A percentile compares a stretch with the other conserved stretches of the same genome.
Evolutionary conservation across 2,329 filamentous ascomycete species (phyloP).

Genomic region (Cytospora paraplurivora): DNA sequence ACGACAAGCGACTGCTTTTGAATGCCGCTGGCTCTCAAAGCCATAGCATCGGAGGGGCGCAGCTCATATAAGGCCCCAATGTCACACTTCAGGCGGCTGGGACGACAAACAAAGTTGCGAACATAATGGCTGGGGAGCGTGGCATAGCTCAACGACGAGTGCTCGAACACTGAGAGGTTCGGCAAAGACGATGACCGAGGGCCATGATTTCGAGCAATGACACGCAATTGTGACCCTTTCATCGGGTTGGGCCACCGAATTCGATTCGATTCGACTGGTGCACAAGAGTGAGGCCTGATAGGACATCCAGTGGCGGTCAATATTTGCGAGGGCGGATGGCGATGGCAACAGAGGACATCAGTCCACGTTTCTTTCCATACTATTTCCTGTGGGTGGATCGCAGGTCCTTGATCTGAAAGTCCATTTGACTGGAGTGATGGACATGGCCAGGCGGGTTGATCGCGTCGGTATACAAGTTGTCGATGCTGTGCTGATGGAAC

Average conservation of each 20-base stretch:
- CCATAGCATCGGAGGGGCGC: too few species aligned
- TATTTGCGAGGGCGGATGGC: not conserved
- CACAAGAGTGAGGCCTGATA: not conserved
- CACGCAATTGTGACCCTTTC: too few species aligned
- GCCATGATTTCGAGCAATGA: too few species aligned
- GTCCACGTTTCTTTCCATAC: not conserved
- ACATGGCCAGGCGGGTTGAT: conserved; percentile 68
- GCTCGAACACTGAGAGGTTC: not conserved
- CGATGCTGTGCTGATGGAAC: conserved; percentile 74
- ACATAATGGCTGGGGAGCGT: not conserved
- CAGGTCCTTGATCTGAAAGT: conserved; percentile 61
- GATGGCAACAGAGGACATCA: not conserved
- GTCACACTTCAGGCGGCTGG: not conserved
- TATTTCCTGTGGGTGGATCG: conserved; percentile 40
- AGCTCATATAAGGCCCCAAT: not conserved
- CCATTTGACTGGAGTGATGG: conserved; percentile 65
- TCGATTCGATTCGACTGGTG: not conserved
- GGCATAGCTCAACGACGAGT: not conserved
- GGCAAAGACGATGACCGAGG: not conserved
- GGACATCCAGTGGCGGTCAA: not conserved
- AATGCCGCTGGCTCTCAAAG: too few species aligned
- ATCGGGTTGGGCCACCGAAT: too few species aligned
- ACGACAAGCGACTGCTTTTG: too few species aligned
- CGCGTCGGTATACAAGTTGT: conserved; percentile 78
- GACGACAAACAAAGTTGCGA: not conserved